phyloP scores from a whole-genome alignment of 345 rosid genomes.

The Syzygium jambos region DNA sequence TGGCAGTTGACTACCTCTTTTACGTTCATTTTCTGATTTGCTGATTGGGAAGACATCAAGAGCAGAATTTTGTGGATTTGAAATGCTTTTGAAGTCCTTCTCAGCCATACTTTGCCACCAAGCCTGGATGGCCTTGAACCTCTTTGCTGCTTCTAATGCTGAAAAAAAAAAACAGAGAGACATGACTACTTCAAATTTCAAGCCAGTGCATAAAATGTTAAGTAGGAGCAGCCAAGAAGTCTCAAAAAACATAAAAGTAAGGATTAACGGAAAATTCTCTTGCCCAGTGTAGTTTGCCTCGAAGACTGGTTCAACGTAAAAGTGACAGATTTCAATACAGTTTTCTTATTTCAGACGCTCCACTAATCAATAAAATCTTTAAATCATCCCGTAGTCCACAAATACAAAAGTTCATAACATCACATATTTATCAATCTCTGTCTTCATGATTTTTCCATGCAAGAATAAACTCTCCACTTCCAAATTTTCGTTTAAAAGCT shows the following conservation, averaged over 20 bases:
- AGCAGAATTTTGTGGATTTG: constrained; percentile 22
- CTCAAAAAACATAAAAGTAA: not conserved
- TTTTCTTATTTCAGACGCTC: not conserved
- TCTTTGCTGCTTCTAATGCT: constrained; percentile 57
- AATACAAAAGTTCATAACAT: not conserved
- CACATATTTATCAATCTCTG: not conserved
- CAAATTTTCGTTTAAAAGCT: not conserved
- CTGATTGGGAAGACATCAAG: constrained; percentile 16
- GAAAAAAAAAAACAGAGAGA: not conserved
- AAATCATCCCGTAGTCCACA: not conserved
- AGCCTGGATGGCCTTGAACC: constrained; percentile 69
- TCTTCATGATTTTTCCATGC: not conserved
- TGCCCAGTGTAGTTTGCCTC: not conserved
- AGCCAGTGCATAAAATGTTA: not conserved
- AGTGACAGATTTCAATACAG: not conserved
- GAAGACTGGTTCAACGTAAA: not conserved
- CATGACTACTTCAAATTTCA: not conserved
- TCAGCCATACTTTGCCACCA: constrained; percentile 95
- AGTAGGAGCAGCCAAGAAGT: not conserved
- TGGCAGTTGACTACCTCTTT: constrained; percentile 33
- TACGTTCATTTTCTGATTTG: constrained; percentile 10
- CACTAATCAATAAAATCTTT: not conserved
- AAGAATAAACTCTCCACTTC: not conserved
- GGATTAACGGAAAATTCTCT: not conserved
- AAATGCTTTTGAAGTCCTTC: constrained; percentile 26